Base-by-base conservation (phyloP, 768 basidiomycete species). In the Rhodotorula graminis region DNA sequence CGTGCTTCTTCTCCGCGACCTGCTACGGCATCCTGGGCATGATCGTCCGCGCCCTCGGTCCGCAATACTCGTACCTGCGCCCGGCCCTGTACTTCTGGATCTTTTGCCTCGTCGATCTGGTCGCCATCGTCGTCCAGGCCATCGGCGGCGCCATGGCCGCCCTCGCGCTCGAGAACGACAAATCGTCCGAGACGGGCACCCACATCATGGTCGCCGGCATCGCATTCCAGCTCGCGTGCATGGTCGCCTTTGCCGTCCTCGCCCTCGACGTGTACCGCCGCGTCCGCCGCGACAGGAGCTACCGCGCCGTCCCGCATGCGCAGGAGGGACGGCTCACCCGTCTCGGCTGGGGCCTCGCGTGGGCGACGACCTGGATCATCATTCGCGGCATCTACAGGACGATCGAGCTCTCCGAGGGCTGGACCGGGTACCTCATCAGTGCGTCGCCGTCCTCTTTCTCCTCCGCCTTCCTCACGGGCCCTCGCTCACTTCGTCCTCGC, bases 141-240 rank as follows among this genome's bases (percentile, higher is more conserved):
- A 70, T 80, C 37, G 81, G 81, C 2, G 81, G 80, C 1, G 80
- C 77, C 0, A 68, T 72, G 61, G 78, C 79, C 0, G 80, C 79
- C 5, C 67, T 77, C 6, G 76, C 78, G 3, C 65, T 72, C 19
- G 5, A 58, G 15, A 60, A 60, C 58, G 40, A 56, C 66, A 50
- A 64, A 19, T 5, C 5, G 4, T 52, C 55, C 23, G 0, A 10
- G 2, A n/a, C 23, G 3, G 71, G 71, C 3, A 33, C 66, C 23
- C 56, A 80, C 67, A 80, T 80, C 74, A 81, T 80, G 79, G 78
- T 81, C 11, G 80, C 77, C 19, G 81, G 80, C 61, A 80, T 81
- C 76, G 76, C 79, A 61, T 74, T 80, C 69, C 81, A 81, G 57
- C 58, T 59, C 37, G 21, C 27, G 9, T 23, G 9, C 31, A 81